Conservation (phyloP, 805 yeast genomes). For the Yamadazyma sp. region DNA sequence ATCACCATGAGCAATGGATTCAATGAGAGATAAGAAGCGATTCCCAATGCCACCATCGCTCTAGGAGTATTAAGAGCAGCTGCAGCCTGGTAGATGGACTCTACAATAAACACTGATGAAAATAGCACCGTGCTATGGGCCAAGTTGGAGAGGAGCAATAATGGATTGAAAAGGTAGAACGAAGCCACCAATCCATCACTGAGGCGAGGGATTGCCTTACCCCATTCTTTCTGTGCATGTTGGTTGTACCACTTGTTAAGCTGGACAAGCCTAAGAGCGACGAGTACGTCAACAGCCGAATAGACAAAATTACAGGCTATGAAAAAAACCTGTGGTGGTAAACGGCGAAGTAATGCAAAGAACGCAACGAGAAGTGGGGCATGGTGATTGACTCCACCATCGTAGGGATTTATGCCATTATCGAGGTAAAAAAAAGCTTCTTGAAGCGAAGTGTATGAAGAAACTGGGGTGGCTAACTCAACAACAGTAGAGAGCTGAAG, state of each 20-base stretch:
- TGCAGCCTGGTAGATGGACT: slow-evolving; percentile 43
- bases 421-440: slow-evolving; percentile 53
- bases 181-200: slow-evolving; percentile 53
- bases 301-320: slow-evolving; percentile 44
- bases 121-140: slow-evolving; percentile 67
- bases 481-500: slow-evolving; percentile 40
- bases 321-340: slow-evolving; percentile 17
- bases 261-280: slow-evolving; percentile 53
- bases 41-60: slow-evolving; percentile 54
- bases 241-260: slow-evolving; percentile 45
- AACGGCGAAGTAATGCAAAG: slow-evolving; percentile 37
- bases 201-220: slow-evolving; percentile 21
- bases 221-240: slow-evolving; percentile 21
- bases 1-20: slow-evolving; percentile 61
- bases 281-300: slow-evolving; percentile 57
- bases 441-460: slow-evolving; percentile 55
- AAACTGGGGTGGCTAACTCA: slow-evolving; percentile 70
- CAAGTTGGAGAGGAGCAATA: slow-evolving; percentile 64
- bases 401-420: slow-evolving; percentile 63
- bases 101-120: slow-evolving; percentile 56
- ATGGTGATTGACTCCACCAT: slow-evolving; percentile 86
- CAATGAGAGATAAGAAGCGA: slow-evolving; percentile 63
- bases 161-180: slow-evolving; percentile 77
- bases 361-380: slow-evolving; percentile 68
- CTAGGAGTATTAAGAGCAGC: slow-evolving; percentile 42